Evolutionary conservation across 306 rosid genomes (phyloP), one percentile per base, ranked within the genome.

Genomic region (Canavalia ensiformis): DNA sequence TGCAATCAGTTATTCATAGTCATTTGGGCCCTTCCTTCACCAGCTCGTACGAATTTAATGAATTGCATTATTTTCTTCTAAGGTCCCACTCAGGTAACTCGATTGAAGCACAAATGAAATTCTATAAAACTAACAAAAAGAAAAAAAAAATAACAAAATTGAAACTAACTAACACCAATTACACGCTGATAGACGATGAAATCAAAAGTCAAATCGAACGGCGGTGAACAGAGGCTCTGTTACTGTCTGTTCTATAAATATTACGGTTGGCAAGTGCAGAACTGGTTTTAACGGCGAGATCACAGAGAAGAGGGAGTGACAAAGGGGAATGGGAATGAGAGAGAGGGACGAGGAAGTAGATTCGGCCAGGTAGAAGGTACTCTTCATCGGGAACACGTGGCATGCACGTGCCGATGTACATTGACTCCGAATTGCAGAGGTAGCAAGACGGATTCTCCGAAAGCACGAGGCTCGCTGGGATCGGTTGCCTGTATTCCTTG

Each of bases 271-370:
- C 18, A 5, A 92, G 81, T 0, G 86, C 91, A 1, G 91, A 80
- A 74, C 83, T 80, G 31, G 97, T 92, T 77, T 85, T 88, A 65
- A 91, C 90, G 9, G 94, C 92, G 30, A 92, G 87, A 79, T 69
- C 78, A 13, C 97, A 92, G 76, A 92, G 93, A 8, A 87, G 88
- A 2, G 88, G 80, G 1, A 94, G 89, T 0, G 97, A 84, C 6
- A 94, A 75, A 0, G 89, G 90, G 1, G 73, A 49, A 3, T 75
- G 42, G 30, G 97, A 88, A 11, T 52, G 62, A 41, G 88, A 84
- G 47, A 70, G 79, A 1, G 97, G 94, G 46, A 92, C 31, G 4
- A 92, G 84, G 76, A 94, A 90, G 86, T 94, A 94, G 69, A 94
- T 91, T 85, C 91, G 87, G 2, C 97, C 94, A 0, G 87, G 85